Evolutionary conservation across 805 yeast genomes (phyloP).

Genomic region (Saturnispora quitensis): DNA sequence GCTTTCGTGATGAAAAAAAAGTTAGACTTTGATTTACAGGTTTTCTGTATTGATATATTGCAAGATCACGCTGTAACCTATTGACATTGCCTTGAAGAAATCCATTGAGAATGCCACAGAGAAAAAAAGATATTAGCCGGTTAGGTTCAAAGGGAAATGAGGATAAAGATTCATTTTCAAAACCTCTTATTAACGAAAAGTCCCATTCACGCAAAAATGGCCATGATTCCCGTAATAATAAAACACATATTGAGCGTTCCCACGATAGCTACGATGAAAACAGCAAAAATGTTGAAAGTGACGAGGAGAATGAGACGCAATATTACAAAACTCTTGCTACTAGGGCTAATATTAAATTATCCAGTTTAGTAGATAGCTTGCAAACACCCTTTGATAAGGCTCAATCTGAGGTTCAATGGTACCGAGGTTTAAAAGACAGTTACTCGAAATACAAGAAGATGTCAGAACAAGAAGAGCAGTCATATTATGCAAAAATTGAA

Average conservation of each 20-base stretch:
- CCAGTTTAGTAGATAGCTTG: background rate
- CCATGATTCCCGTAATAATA: background rate
- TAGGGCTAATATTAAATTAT: slow-evolving; percentile 23
- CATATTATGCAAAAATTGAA: slow-evolving; percentile 29
- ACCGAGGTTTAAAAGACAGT: slow-evolving; percentile 22
- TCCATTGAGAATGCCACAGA: background rate
- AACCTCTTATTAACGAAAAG: background rate
- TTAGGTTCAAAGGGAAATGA: background rate
- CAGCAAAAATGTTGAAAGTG: background rate
- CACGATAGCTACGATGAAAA: background rate
- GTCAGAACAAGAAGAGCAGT: slow-evolving; percentile 29
- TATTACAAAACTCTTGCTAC: slow-evolving; percentile 24
- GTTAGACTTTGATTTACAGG: too few relatives aligned
- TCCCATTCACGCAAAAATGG: background rate
- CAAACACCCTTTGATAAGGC: background rate
- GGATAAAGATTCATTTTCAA: background rate
- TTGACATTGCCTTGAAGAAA: background rate
- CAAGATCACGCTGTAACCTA: background rate
- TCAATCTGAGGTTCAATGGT: slow-evolving; percentile 4
- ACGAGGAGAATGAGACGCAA: slow-evolving; percentile 13
- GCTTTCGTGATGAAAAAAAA: background rate
- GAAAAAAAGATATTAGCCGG: background rate
- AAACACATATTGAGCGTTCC: background rate
- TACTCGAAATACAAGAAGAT: slow-evolving; percentile 26
- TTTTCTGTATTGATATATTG: background rate